These are phyloP conservation scores for Leccinum solheimii DNA, from an alignment of 1,284 basidiomycete genomes.

Conservation along the genomic window DNA sequence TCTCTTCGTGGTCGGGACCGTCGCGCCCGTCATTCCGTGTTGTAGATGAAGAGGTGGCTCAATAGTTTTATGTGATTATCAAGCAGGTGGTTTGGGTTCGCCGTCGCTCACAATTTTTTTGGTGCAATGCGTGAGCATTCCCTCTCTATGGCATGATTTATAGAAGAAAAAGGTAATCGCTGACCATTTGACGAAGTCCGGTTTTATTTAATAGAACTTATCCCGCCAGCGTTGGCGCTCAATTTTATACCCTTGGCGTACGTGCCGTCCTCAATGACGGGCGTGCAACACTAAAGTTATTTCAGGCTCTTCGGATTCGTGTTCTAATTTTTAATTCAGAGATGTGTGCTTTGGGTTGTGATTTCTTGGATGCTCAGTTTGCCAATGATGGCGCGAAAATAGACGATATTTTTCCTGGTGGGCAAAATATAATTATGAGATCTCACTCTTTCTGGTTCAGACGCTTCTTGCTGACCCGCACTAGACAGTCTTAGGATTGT, in stretches of 20 bases:
- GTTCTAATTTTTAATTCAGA: slow-evolving; percentile 62
- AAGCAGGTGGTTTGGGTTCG: slow-evolving; percentile 36
- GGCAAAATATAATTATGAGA: slow-evolving; percentile 66
- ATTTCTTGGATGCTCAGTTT: not conserved
- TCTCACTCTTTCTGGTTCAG: not conserved
- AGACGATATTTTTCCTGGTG: slow-evolving; percentile 66
- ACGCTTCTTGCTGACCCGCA: slow-evolving; percentile 33
- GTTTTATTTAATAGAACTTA: slow-evolving; percentile 39
- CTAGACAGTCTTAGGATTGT: slow-evolving; percentile 56
- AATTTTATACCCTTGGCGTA: slow-evolving; percentile 44
- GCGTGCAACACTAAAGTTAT: slow-evolving; percentile 25
- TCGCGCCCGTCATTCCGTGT: slow-evolving; percentile 44
- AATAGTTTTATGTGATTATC: slow-evolving; percentile 44
- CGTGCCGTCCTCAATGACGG: slow-evolving; percentile 27
- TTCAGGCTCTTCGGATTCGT: slow-evolving; percentile 50
- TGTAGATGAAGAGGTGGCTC: slow-evolving; percentile 44
- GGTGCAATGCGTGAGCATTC: slow-evolving; percentile 24
- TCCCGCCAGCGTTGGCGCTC: slow-evolving; percentile 44
- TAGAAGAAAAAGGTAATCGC: not conserved
- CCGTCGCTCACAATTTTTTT: not conserved
- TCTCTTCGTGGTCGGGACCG: slow-evolving; percentile 50
- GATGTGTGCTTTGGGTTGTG: slow-evolving; percentile 18
- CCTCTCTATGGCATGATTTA: not conserved
- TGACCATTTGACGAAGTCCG: slow-evolving; percentile 19
- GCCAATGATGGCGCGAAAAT: not conserved